Percentiles rank a stretch among this genome's conserved stretches.
phyloP scores from a whole-genome alignment of 2,329 filamentous ascomycete genomes.

The Cytospora schulzeri region DNA sequence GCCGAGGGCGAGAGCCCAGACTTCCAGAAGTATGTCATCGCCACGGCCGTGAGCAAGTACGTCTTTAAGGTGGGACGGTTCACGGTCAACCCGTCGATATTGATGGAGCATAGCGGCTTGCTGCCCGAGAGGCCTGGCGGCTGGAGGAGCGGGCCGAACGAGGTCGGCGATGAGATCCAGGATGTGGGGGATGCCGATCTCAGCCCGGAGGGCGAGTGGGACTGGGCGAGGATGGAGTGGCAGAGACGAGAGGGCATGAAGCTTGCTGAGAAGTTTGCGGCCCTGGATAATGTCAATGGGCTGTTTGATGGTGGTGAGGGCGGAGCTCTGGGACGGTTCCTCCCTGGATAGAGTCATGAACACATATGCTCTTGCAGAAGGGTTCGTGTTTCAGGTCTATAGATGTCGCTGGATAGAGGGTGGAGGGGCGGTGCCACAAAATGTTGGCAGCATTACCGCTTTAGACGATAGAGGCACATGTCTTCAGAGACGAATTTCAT shows the following conservation, averaged over 20 bases:
- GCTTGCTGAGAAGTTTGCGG: constrained; percentile 57
- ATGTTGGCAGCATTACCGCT: background rate
- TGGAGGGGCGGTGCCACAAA: background rate
- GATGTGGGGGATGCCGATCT: constrained; percentile 36
- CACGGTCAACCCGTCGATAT: constrained; percentile 79
- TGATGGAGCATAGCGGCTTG: constrained; percentile 71
- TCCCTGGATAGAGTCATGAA: constrained; percentile 17
- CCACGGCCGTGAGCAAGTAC: constrained; percentile 76
- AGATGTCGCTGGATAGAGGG: background rate
- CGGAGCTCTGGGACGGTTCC: constrained; percentile 54
- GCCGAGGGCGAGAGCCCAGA: constrained; percentile 42
- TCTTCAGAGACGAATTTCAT: background rate
- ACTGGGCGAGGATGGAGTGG: constrained; percentile 60
- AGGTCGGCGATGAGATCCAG: constrained; percentile 40
- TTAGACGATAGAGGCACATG: background rate
- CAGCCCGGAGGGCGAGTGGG: constrained; percentile 48
- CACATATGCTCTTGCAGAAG: background rate
- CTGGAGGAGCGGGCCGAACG: constrained; percentile 53
- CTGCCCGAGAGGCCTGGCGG: constrained; percentile 73
- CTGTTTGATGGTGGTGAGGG: constrained; percentile 56
- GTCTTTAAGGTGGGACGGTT: constrained; percentile 80
- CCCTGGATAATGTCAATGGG: constrained; percentile 55
- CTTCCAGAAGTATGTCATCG: constrained; percentile 67
- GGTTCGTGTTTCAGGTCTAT: background rate
- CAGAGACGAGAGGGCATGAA: constrained; percentile 58